Evolutionary conservation across 1,284 basidiomycete species (phyloP), one percentile per base, ranked within the genome.

Genomic region (Fomitiporia mediterranea): DNA sequence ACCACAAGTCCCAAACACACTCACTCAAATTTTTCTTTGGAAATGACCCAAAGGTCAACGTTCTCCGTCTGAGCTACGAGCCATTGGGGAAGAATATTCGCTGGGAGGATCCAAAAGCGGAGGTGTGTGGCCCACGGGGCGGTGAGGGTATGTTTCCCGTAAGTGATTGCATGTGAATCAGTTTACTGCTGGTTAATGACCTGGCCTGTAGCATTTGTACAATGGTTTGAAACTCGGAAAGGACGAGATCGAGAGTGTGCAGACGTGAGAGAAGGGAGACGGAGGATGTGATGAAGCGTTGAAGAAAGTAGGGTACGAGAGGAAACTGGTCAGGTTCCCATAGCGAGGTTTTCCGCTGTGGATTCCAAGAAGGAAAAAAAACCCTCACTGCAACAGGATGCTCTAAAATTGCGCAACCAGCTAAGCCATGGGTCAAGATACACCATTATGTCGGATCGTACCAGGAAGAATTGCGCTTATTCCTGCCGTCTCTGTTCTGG

Each of bases 21-120:
- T n/a, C 82, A 7, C 67, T 84, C 19, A 70, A 75, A 39, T 69
- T 70, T 38, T 86, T 83, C 72, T 87, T 85, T 67, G 64, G 63
- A 7, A 58, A 68, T 25, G 66, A 73, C 23, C 60, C 67, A 4
- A 60, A 63, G 21, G 73, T 86, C 47, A 75, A 75, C 59, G 64
- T 85, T 11, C 67, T 84, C 37, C 74, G 75, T n/a, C 62, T 82
- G 19, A 62, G 68, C 25, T 77, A 73, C 59, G 63, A 62, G 8
- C 56, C 58, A 8, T 62, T 80, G 9, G 67, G 71, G 56, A 68
- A 68, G 49, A 61, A 74, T 34, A 72, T 77, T 28, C 68, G 67
- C 58, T 81, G 78, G 79, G 79, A 37, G 64, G 68, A 73, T 58
- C 70, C 73, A 3, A 71, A 74, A 61, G 74, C 69, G 37, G 68